A percentile compares a stretch with the other conserved stretches of the same genome.
phyloP scores from a whole-genome alignment of 2,329 filamentous ascomycete species.

The Stromatinia cepivora region DNA sequence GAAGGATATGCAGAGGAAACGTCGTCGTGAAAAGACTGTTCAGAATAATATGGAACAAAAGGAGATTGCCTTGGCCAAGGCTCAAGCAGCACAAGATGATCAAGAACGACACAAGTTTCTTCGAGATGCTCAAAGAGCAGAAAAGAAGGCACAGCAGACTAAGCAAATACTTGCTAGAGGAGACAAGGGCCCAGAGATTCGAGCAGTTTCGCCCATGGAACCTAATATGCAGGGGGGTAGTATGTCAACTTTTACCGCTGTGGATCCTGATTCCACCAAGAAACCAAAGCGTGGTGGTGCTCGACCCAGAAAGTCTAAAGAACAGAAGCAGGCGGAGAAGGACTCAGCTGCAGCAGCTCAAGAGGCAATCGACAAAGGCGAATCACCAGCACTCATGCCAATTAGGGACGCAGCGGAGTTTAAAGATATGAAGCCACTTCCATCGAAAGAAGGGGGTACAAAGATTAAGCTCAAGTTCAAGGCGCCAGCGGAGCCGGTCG shows the following conservation, averaged over 20 bases:
- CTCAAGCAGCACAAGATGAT: slow-evolving; percentile 77
- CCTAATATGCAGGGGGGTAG: slow-evolving; percentile 82
- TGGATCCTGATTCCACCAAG: slow-evolving; percentile 50
- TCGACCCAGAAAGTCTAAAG: slow-evolving; percentile 87
- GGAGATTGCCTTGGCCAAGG: slow-evolving; percentile 76
- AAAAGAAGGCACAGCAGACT: slow-evolving; percentile 90
- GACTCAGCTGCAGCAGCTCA: slow-evolving; percentile 84
- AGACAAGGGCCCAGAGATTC: slow-evolving; percentile 72
- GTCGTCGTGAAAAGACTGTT: slow-evolving; percentile 92
- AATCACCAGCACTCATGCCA: slow-evolving; percentile 63
- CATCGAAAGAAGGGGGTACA: slow-evolving; percentile 50
- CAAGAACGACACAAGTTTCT: slow-evolving; percentile 78
- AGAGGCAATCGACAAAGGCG: slow-evolving; percentile 75
- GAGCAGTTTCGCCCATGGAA: slow-evolving; percentile 68
- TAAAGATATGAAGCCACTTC: slow-evolving; percentile 28
- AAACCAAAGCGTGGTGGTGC: slow-evolving; percentile 53
- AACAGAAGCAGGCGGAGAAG: slow-evolving; percentile 79
- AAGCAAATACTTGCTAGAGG: slow-evolving; percentile 84
- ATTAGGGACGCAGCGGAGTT: slow-evolving; percentile 15
- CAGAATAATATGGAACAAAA: slow-evolving; percentile 90
- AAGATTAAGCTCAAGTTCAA: slow-evolving; percentile 59
- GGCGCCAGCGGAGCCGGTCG: slow-evolving; percentile 28
- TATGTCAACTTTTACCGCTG: slow-evolving; percentile 76
- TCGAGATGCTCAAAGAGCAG: slow-evolving; percentile 82
- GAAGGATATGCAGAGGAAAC: slow-evolving; percentile 99